phyloP scores from a whole-genome alignment of 2,329 filamentous ascomycete genomes.

The Rhinocladiella similis region DNA sequence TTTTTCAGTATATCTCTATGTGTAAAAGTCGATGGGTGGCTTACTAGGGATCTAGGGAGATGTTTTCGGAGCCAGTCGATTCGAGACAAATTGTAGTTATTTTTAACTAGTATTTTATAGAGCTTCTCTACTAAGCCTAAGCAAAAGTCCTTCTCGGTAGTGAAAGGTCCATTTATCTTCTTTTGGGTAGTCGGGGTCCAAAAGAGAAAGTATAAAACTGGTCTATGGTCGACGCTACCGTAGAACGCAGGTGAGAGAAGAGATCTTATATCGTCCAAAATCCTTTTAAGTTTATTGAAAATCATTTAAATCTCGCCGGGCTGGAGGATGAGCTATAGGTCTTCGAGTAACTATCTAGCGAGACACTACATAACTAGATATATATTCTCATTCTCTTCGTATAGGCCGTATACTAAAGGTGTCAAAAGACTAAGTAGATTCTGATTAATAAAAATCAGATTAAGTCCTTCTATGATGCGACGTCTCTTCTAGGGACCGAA shows the following conservation, averaged over 20 bases:
- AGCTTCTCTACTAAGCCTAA: conserved; percentile 1
- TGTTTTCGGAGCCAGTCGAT: conserved; percentile 31
- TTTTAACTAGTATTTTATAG: conserved; percentile 28
- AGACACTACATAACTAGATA: conserved; percentile 36
- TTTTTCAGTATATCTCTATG: conserved; percentile 36
- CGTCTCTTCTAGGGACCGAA: conserved; percentile 30
- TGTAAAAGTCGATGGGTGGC: conserved; percentile 35
- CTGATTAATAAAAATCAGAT: conserved; percentile 34
- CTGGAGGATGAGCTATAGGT: conserved; percentile 26
- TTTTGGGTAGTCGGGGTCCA: conserved; percentile 30
- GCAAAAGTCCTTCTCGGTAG: conserved; percentile 31
- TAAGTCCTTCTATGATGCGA: conserved; percentile 32
- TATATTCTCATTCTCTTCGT: conserved; percentile 24
- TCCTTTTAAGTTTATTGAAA: conserved; percentile 20
- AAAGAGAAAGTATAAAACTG: conserved; percentile 30
- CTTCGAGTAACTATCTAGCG: conserved; percentile 29
- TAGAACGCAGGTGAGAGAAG: conserved; percentile 32
- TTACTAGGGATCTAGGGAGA: conserved; percentile 28
- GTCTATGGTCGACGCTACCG: conserved; percentile 27
- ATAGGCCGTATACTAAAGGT: conserved; percentile 36
- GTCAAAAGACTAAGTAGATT: conserved; percentile 30
- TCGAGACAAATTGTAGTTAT: conserved; percentile 24
- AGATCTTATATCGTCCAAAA: conserved; percentile 33
- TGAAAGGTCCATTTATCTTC: conserved; percentile 31
- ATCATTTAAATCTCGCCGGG: conserved; percentile 28